Conservation (phyloP, 1,284 basidiomycete species). For the Apiotrichum siamense region DNA sequence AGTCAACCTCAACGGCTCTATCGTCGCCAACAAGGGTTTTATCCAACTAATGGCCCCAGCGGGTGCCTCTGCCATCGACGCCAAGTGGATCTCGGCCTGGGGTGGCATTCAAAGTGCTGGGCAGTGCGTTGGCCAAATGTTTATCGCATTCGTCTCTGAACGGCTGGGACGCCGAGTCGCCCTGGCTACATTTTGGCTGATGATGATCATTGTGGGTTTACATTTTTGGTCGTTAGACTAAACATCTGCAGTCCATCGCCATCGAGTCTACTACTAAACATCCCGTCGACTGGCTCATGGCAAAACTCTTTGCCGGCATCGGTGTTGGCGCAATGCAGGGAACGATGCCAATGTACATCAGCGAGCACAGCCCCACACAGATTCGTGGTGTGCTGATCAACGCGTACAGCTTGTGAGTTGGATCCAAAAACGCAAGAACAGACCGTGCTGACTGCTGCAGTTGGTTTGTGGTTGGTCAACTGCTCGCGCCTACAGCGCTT, state of each 20-base stretch:
- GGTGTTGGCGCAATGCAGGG: conserved; percentile 26
- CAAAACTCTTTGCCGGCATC: conserved; percentile 25
- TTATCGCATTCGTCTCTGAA: conserved; percentile 22
- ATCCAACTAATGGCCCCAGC: conserved; percentile 14
- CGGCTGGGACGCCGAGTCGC: conserved; percentile 26
- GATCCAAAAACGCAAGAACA: too few relatives aligned
- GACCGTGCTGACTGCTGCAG: too few relatives aligned
- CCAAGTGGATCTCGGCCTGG: conserved; percentile 26
- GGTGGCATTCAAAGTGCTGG: conserved; percentile 25
- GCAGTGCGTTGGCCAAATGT: conserved; percentile 25
- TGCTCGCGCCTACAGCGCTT: conserved; percentile 18
- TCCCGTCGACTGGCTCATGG: conserved; percentile 23
- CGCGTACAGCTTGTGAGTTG: conserved; percentile 23
- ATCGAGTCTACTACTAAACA: conserved; percentile 15
- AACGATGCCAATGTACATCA: conserved; percentile 25
- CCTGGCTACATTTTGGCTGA: conserved; percentile 23
- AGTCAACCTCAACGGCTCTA: conserved; percentile 23
- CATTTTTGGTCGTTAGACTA: background rate
- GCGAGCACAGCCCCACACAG: conserved; percentile 20
- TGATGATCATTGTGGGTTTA: conserved; percentile 17
- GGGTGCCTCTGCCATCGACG: conserved; percentile 9
- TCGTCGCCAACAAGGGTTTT: conserved; percentile 32
- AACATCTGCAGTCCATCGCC: conserved; percentile 9
- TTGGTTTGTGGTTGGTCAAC: conserved; percentile 20
- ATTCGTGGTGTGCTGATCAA: conserved; percentile 26